phyloP scores from a whole-genome alignment of 441 rosid genomes.

The Breynia disticha region DNA sequence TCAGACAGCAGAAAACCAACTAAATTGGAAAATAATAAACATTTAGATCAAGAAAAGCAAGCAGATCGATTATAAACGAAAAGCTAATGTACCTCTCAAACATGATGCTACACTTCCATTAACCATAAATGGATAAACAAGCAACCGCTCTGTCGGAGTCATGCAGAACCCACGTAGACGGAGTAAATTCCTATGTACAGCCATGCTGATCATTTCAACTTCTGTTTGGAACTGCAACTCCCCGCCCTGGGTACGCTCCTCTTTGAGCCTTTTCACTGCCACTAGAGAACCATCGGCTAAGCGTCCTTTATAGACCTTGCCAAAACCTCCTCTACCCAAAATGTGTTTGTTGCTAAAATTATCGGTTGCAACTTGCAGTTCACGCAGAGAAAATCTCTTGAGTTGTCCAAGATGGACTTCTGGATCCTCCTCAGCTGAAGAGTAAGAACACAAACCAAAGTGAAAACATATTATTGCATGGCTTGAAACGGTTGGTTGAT shows the following conservation, averaged over 20 bases:
- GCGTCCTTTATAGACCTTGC: conserved; percentile 87
- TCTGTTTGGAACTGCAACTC: conserved; percentile 88
- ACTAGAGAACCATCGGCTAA: conserved; percentile 66
- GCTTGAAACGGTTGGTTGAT: no score
- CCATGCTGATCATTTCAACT: conserved; percentile 87
- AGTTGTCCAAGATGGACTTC: conserved; percentile 87
- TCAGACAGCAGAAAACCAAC: neutral
- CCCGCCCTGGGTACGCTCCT: conserved; percentile 78
- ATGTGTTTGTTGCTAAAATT: conserved; percentile 57
- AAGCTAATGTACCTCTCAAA: conserved; percentile 90
- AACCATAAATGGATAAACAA: conserved; percentile 79
- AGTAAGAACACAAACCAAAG: conserved; percentile 9
- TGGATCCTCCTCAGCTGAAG: conserved; percentile 93
- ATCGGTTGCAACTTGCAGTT: conserved; percentile 81
- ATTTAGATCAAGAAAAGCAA: neutral
- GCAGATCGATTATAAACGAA: neutral
- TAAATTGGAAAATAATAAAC: neutral
- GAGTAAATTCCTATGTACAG: conserved; percentile 80
- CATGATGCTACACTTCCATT: conserved; percentile 97
- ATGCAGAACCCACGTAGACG: conserved; percentile 88
- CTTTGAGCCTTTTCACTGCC: conserved; percentile 84
- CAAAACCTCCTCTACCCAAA: conserved; percentile 80
- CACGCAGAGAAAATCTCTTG: conserved; percentile 70
- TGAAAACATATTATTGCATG: conserved; percentile 14
- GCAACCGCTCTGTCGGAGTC: conserved; percentile 84